phyloP scores from a whole-genome alignment of 768 basidiomycete species.

The Strobilomyces dryophilus region DNA sequence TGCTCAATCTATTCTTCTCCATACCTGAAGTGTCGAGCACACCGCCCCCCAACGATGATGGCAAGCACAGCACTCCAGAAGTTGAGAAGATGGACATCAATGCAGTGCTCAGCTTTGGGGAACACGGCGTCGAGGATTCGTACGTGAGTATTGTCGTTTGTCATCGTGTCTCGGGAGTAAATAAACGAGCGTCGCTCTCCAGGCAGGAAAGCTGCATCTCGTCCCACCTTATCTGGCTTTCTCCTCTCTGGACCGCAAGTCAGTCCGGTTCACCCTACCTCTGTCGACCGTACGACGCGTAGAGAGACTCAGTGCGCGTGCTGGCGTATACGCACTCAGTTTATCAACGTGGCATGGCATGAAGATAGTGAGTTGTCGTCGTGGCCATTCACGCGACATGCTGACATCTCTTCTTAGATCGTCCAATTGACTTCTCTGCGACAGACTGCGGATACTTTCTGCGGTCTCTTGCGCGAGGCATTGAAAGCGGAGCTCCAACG shows the following conservation, averaged over 20 bases:
- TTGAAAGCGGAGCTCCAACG: slow-evolving; percentile 86
- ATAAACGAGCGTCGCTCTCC: not conserved
- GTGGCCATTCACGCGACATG: not conserved
- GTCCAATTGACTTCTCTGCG: slow-evolving; percentile 91
- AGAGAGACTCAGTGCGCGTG: slow-evolving; percentile 87
- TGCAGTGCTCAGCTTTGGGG: slow-evolving; percentile 77
- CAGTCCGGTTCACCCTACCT: slow-evolving; percentile 87
- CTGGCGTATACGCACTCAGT: slow-evolving; percentile 95
- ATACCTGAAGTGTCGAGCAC: slow-evolving; percentile 46
- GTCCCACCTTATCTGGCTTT: slow-evolving; percentile 90
- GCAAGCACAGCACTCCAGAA: slow-evolving; percentile 33
- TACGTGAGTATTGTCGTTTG: slow-evolving; percentile 59
- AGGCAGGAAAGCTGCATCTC: slow-evolving; percentile 91
- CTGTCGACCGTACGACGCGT: slow-evolving; percentile 91
- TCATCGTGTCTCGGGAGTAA: not conserved
- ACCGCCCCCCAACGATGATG: slow-evolving; percentile 15
- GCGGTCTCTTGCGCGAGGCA: slow-evolving; percentile 80
- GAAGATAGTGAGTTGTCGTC: slow-evolving; percentile 62
- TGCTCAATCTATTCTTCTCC: slow-evolving; percentile 83
- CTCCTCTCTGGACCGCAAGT: slow-evolving; percentile 85
- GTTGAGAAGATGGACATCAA: slow-evolving; percentile 81
- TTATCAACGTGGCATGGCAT: slow-evolving; percentile 91
- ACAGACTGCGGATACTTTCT: slow-evolving; percentile 92
- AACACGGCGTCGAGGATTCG: slow-evolving; percentile 81
- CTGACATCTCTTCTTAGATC: slow-evolving; percentile 43